Evolutionary conservation across 306 rosid species (phyloP).

Genomic region (Gynostemma pentaphyllum): DNA sequence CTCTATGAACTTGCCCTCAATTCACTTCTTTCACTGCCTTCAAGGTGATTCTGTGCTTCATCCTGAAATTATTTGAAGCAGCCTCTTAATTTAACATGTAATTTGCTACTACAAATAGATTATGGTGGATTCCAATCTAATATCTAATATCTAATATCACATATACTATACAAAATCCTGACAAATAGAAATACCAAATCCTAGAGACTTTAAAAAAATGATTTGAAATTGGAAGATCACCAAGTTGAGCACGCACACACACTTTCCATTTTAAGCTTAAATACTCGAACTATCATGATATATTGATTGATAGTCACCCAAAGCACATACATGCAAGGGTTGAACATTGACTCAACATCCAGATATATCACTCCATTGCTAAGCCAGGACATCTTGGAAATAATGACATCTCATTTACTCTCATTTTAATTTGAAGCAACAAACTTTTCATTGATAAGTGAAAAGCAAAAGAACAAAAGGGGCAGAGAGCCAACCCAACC

Average conservation of each 20-base stretch:
- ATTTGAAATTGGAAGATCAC: neutral
- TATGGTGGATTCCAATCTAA: neutral
- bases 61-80: slow-evolving; percentile 26
- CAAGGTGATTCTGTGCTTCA: slow-evolving; percentile 9
- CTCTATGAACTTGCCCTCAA: slow-evolving; percentile 53
- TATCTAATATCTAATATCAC: no score
- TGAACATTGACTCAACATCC: neutral
- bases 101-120: neutral
- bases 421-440: no score
- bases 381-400: neutral
- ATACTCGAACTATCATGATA: neutral
- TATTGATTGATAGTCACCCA: neutral
- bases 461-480: no score
- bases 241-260: no score
- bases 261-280: neutral
- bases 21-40: slow-evolving; percentile 11
- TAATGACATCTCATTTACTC: no score
- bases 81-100: slow-evolving; percentile 1
- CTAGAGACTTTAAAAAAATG: neutral
- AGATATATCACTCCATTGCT: neutral
- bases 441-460: no score
- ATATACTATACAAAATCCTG: neutral
- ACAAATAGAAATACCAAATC: neutral
- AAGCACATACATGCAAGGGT: neutral
- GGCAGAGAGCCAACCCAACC: no score